Evolutionary conservation across 805 yeast species (phyloP).

Genomic region (Candida silvatica): DNA sequence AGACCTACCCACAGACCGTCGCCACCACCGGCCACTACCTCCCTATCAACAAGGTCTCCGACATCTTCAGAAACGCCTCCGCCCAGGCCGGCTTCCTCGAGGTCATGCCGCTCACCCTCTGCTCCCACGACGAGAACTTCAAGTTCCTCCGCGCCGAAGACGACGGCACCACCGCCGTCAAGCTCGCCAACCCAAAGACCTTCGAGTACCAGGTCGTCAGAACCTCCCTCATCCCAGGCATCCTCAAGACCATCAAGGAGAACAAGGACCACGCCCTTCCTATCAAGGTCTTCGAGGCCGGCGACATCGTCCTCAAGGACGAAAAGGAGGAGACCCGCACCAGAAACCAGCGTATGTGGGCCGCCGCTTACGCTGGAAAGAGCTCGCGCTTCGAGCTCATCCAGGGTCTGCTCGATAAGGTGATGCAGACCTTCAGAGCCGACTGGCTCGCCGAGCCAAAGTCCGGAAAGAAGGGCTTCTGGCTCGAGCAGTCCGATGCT

Average conservation of each 20-base stretch:
- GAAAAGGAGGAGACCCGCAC: slow-evolving; percentile 74
- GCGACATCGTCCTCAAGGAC: slow-evolving; percentile 88
- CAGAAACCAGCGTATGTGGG: slow-evolving; percentile 88
- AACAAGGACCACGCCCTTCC: slow-evolving; percentile 95
- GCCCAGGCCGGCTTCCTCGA: slow-evolving; percentile 96
- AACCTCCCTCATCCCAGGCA: slow-evolving; percentile 89
- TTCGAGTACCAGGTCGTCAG: slow-evolving; percentile 96
- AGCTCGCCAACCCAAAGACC: slow-evolving; percentile 94
- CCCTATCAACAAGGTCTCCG: slow-evolving; percentile 85
- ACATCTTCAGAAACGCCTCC: slow-evolving; percentile 82
- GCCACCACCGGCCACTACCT: slow-evolving; percentile 81
- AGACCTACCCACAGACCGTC: slow-evolving; percentile 68
- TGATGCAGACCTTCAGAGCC: slow-evolving; percentile 94
- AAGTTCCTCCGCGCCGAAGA: slow-evolving; percentile 69
- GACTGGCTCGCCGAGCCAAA: slow-evolving; percentile 61
- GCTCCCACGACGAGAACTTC: slow-evolving; percentile 97
- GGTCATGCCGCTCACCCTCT: slow-evolving; percentile 89
- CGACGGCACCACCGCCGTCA: slow-evolving; percentile 65
- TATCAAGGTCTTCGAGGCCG: slow-evolving; percentile 88
- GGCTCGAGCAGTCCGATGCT: slow-evolving; percentile 67
- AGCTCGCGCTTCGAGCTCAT: slow-evolving; percentile 90
- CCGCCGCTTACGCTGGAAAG: slow-evolving; percentile 90
- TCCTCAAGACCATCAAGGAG: slow-evolving; percentile 90
- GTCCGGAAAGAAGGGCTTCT: slow-evolving; percentile 65
- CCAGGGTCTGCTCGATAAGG: slow-evolving; percentile 89